Evolutionary conservation across 2,329 filamentous ascomycete genomes (phyloP).

Genomic region (Chalara sp.): DNA sequence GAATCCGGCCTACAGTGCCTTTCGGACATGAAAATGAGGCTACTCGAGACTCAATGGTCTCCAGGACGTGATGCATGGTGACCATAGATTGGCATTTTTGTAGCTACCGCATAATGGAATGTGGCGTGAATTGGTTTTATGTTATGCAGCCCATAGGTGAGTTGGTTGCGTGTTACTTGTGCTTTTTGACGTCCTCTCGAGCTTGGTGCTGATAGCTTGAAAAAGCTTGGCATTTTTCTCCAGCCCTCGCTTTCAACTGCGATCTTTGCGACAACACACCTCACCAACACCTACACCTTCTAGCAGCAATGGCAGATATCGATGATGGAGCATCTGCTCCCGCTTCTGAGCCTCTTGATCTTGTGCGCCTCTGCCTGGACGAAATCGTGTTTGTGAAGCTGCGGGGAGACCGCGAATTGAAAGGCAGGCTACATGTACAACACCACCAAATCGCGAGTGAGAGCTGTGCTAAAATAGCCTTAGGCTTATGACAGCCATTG

Average conservation of each 20-base stretch:
- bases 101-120: too few relatives aligned
- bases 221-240: too few relatives aligned
- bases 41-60: slow-evolving; percentile 21
- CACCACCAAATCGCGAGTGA: background rate
- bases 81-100: too few relatives aligned
- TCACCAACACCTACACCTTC: background rate
- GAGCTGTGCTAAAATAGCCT: slow-evolving; percentile 11
- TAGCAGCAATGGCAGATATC: slow-evolving; percentile 67
- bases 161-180: too few relatives aligned
- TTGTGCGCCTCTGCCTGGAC: slow-evolving; percentile 89
- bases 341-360: slow-evolving; percentile 87
- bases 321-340: slow-evolving; percentile 63
- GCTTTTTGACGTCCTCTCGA: too few relatives aligned
- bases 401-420: slow-evolving; percentile 88
- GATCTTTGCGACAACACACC: background rate
- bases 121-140: too few relatives aligned
- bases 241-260: background rate
- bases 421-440: slow-evolving; percentile 87
- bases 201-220: too few relatives aligned
- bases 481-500: slow-evolving; percentile 98
- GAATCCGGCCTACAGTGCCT: slow-evolving; percentile 15
- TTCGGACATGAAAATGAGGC: slow-evolving; percentile 16
- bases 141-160: too few relatives aligned
- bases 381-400: slow-evolving; percentile 97
- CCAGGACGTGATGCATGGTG: slow-evolving; percentile 2